phyloP scores from a whole-genome alignment of 768 basidiomycete species.

The Psilocybe subaeruginosa region DNA sequence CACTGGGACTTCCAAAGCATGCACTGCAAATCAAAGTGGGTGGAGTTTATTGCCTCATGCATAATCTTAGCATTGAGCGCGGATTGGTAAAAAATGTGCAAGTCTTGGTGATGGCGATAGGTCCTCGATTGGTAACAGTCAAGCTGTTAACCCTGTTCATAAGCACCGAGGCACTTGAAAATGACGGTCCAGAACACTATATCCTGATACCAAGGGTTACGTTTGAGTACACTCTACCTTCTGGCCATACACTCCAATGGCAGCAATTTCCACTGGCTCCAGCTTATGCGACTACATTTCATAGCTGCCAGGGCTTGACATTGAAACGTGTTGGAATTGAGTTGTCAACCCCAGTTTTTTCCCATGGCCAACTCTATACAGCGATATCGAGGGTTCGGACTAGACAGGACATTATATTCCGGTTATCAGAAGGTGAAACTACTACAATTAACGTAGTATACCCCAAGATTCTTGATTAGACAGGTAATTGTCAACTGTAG shows the following conservation, averaged over 20 bases:
- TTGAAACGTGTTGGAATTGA: conserved; percentile 40
- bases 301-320: conserved; percentile 44
- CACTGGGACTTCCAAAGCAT: conserved; percentile 22
- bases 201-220: conserved; percentile 23
- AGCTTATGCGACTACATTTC: conserved; percentile 45
- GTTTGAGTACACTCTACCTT: conserved; percentile 27
- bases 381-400: conserved; percentile 21
- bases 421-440: neutral
- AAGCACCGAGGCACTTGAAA: neutral
- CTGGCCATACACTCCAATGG: conserved; percentile 32
- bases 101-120: conserved; percentile 33
- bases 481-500: neutral
- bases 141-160: too few species aligned
- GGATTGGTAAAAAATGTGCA: conserved; percentile 44
- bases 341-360: conserved; percentile 37
- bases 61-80: conserved; percentile 38
- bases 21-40: conserved; percentile 32
- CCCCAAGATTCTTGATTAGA: neutral
- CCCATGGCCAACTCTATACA: conserved; percentile 35
- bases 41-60: conserved; percentile 34
- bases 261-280: conserved; percentile 39
- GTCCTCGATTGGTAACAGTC: conserved; percentile 20
- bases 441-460: conserved; percentile 4
- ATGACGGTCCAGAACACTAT: conserved; percentile 4
- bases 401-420: conserved; percentile 9